Evolutionary conservation across 2,329 filamentous ascomycete species (phyloP), one percentile per base, ranked within the genome.

Genomic region (Cryphonectria carpinicola): DNA sequence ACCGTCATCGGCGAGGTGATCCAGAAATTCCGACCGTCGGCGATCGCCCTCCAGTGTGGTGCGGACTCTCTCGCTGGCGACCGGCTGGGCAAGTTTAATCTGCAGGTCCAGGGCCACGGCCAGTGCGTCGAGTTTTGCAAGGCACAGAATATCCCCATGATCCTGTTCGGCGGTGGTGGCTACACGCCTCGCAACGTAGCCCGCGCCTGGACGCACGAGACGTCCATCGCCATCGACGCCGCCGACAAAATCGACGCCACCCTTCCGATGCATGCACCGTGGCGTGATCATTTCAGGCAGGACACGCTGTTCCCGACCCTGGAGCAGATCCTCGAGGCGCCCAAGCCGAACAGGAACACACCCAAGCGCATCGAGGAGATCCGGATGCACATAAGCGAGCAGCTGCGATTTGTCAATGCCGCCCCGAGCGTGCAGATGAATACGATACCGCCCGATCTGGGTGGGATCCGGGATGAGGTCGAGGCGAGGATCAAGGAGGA

Each of bases 151-250:
- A 84, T 97, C 1, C 96, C 96, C 3, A 87, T 98, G 73, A 90
- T 99, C 65, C 89, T 99, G 68, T 93, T 98, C 71, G 96, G 96
- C 61, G 96, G 96, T 54, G 96, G 96, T 70, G 96, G 96, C 39
- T 99, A 99, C 82, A 99, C 96, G 19, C 95, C 96, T 6, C 90
- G 95, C 74, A 99, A 99, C 77, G 96, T 99, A 8, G 96, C 96
- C 58, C 92, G 96, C 68, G 94, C 95, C 41, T 99, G 96, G 96
- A 94, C 95, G 35, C 95, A 97, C 81, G 96, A 99, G 83, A 99
- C 96, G 17, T 92, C 93, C 72, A 93, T 98, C 75, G 94, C 94
- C 72, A 93, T 97, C 73, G 90, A 91, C 75, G 90, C 90, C 70
- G 86, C 92, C 72, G 86, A 92, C 73, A 87, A 88, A 70, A 91